Base-by-base conservation (phyloP, 2,329 filamentous ascomycete genomes). In the Venturia effusa region DNA sequence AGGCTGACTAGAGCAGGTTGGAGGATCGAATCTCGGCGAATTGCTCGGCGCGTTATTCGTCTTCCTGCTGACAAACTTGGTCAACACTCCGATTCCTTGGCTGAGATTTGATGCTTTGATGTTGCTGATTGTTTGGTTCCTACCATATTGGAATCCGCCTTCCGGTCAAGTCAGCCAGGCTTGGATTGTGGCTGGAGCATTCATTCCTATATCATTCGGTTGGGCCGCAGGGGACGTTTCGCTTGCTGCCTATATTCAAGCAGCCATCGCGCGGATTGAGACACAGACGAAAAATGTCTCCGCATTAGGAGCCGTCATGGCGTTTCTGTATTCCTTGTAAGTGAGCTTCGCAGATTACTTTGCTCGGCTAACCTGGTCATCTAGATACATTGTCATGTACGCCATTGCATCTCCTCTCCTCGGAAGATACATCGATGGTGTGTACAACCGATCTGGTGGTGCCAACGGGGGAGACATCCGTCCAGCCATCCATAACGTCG, bases 141-240 rank as follows among this genome's bases (percentile, higher is more conserved):
- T 81, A 15, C 76, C 78, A 0, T 80, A 71, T 68, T 81, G 78
- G 78, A 69, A 73, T 48, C 78, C 79, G 0, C 73, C 74, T 0
- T 61, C 66, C 3, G 72, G 72, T 45, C 69, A 79, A 5, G 77
- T 80, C 11, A 68, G 70, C 0, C 75, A 80, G 65, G 79, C 79
- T 4, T 81, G 76, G 79, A 75, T 77, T 19, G 74, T 77, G 30
- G 78, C 74, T 2, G 77, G 75, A 2, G 77, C 77, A 0, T 79
- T 81, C 64, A 70, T 80, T 27, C 79, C 79, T 1, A 74, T 80
- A 61, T 77, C 75, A 2, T 80, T 81, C 61, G 79, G 79, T 24
- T 82, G 79, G 79, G 80, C 80, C 0, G 79, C 80, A 4, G 79
- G 79, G 17, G 79, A 82, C 63, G 79, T 81, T 17, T 80, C 78